Base-by-base conservation (phyloP, 495 filamentous ascomycete genomes). In the Venustampulla echinocandica region DNA sequence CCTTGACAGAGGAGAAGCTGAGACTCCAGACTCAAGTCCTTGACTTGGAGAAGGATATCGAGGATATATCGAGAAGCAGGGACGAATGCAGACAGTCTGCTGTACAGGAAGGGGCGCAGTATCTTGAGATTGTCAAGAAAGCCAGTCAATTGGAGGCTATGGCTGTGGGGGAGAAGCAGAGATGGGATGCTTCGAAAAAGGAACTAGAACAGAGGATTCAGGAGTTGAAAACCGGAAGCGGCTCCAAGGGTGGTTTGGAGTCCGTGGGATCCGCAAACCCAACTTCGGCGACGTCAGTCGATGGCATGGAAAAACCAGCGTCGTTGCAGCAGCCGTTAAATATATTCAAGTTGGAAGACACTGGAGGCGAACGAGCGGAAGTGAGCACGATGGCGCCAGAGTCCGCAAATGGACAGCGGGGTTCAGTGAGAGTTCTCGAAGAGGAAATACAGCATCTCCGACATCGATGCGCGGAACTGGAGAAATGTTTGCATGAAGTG, bases 61-160 rank as follows among this genome's bases (percentile, higher is more conserved):
- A 69, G 20, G 67, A 70, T 5, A 49, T 69, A n/a, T 49, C 63
- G 28, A 47, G 54, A 38, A 64, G 60, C 40, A 54, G 70, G 17
- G 69, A 72, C 22, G 62, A 62, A 33, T 62, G 60, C n/a, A 49
- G 66, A 10, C 54, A 60, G 24, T 50, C 57, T 40, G 54, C 54
- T 6, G 57, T 60, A 4, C 43, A 53, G 32, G 57, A 69, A 34
- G 67, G 66, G 10, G 61, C 61, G 18, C 70, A 74, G 49, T 74
- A 71, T 50, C 59, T 65, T 35, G 61, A 64, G 35, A 74, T 74
- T 50, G 60, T 74, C 40, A 63, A 65, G 22, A 67, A 66, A 57
- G 65, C 67, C 20, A 64, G 53, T 32, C 59, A 57, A 14, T 34
- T 74, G 14, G 68, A 74, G 43, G 56, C 57, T 14, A 54, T 70